Percentiles rank a stretch among this genome's conserved stretches.
phyloP scores from a whole-genome alignment of 2,329 filamentous ascomycete species.

The Pseudopyricularia javanii region DNA sequence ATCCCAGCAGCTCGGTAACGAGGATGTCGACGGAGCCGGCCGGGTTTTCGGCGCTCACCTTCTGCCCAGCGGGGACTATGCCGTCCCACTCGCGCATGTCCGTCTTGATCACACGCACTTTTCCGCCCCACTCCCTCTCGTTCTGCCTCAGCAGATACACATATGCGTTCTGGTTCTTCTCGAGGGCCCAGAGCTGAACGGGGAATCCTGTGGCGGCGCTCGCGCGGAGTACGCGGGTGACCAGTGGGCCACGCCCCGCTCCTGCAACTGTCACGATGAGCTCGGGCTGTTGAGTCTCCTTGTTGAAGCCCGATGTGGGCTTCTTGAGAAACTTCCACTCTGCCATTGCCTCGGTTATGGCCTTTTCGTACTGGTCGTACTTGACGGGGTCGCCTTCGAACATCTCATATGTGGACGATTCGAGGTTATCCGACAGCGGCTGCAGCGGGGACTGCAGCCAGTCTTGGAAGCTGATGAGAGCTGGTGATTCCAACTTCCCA shows the following conservation, averaged over 20 bases:
- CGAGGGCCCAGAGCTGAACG: conserved; percentile 81
- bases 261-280: conserved; percentile 85
- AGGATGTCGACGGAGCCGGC: conserved; percentile 72
- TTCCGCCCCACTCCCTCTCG: conserved; percentile 62
- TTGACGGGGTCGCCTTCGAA: conserved; percentile 98
- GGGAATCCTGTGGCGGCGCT: conserved; percentile 63
- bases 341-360: conserved; percentile 65
- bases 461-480: conserved; percentile 61
- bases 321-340: conserved; percentile 67
- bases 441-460: conserved; percentile 93
- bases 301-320: conserved; percentile 59
- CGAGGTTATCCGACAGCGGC: conserved; percentile 88
- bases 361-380: conserved; percentile 88
- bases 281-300: conserved; percentile 9
- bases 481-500: conserved; percentile 34
- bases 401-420: conserved; percentile 95
- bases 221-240: conserved; percentile 74
- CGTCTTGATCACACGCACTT: conserved; percentile 81
- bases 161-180: conserved; percentile 97
- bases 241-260: conserved; percentile 82
- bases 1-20: conserved; percentile 85
- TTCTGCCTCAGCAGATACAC: conserved; percentile 86
- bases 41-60: conserved; percentile 27
- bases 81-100: conserved; percentile 98
- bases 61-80: conserved; percentile 37